Percentiles rank a stretch among this genome's conserved stretches.
These are phyloP conservation scores for Colletotrichum viniferum DNA, from an alignment of 2,329 filamentous ascomycete species.

Conservation along the genomic window DNA sequence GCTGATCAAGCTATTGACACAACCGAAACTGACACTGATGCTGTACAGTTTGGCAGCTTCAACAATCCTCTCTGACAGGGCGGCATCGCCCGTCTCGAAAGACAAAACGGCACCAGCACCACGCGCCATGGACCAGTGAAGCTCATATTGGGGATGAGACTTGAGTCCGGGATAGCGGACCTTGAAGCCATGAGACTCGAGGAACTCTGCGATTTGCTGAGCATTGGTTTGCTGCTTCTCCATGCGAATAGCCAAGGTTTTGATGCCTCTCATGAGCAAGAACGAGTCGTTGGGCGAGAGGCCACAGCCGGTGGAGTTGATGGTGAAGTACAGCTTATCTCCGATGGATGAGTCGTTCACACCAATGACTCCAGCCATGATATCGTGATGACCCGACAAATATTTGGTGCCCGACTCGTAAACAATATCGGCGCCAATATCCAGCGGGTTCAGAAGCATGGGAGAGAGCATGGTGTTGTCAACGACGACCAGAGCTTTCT, in stretches of 20 bases:
- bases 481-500: conserved; percentile 82
- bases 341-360: conserved; percentile 82
- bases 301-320: conserved; percentile 95
- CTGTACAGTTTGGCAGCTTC: conserved; percentile 91
- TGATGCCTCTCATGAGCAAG: conserved; percentile 92
- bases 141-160: conserved; percentile 93
- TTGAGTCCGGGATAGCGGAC: conserved; percentile 94
- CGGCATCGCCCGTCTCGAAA: conserved; percentile 91
- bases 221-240: conserved; percentile 97
- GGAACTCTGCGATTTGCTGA: conserved; percentile 87
- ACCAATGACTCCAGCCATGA: conserved; percentile 97
- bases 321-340: conserved; percentile 93
- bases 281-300: conserved; percentile 95
- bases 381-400: conserved; percentile 94
- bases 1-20: conserved; percentile 97
- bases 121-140: conserved; percentile 94
- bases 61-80: conserved; percentile 88
- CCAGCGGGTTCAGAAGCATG: conserved; percentile 90
- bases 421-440: conserved; percentile 92
- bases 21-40: conserved; percentile 97
- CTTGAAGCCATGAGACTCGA: conserved; percentile 89
- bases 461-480: conserved; percentile 99
- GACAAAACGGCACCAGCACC: conserved; percentile 93
- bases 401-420: conserved; percentile 99
- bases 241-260: conserved; percentile 97